Base-by-base conservation (phyloP, 768 basidiomycete species). In the Mycena vulgaris region DNA sequence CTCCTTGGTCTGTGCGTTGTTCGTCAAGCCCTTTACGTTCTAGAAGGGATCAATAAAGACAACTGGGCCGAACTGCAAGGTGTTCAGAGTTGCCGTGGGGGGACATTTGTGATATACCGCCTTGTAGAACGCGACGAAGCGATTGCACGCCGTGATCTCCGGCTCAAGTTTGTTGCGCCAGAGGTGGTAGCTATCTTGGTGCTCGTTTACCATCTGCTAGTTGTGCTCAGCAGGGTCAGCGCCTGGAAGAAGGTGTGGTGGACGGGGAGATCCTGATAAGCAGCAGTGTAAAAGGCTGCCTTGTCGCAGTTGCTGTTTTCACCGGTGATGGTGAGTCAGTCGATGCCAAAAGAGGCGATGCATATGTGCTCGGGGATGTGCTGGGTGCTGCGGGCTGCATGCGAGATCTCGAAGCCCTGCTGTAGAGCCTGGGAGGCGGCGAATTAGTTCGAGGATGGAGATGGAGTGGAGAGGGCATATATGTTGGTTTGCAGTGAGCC, bases 241-340 rank as follows among this genome's bases (percentile, higher is more conserved):
- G 51, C 5, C 16, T 4, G 28, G 31, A 52, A 52, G 17, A 52
- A 52, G 7, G 27, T 28, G 7, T 28, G 51, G 30, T 52, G 51
- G 7, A 30, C 51, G 10, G 30, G 11, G 10, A 52, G 11, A 31
- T 52, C 51, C 17, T 52, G 51, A 52, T 52, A 52, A 3, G 51
- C 51, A 8, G 51, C 27, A 19, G 17, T 16, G 16, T 52, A 52
- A 16, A 52, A 52, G 3, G 51, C 51, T 3, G 6, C 7, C 30
- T 52, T 52, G 16, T 52, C 51, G 13, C 51, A 28, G 31, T 30
- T 28, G 51, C 51, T 52, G 28, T 52, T 52, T 31, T 52, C 51
- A 4, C 51, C 51, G n/a, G 51, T 52, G 28, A 52, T 30, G 5
- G 51, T 7, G 3, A 52, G 13, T 28, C 51, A 52, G 28, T 52